Conservation (phyloP, 2,329 filamentous ascomycete species). For the Neonectria punicea region DNA sequence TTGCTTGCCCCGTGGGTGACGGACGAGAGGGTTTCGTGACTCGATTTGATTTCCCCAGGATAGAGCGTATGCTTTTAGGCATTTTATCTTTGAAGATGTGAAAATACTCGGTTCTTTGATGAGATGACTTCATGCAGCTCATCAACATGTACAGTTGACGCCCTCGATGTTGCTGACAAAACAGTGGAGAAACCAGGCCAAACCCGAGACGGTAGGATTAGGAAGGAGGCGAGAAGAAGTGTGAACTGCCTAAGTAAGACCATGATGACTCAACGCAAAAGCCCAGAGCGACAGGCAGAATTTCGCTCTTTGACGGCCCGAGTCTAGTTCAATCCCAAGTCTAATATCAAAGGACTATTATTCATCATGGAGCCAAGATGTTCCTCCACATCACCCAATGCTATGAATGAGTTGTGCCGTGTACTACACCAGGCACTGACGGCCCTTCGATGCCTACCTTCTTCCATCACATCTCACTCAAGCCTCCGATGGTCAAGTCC, state of each 20-base stretch:
- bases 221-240: not conserved
- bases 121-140: not conserved
- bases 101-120: not conserved
- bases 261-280: not conserved
- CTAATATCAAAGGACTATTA: too few relatives aligned
- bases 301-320: not conserved
- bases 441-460: not conserved
- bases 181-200: constrained; percentile 18
- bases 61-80: constrained; percentile 50
- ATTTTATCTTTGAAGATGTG: constrained; percentile 33
- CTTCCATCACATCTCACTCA: not conserved
- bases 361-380: too few relatives aligned
- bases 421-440: not conserved
- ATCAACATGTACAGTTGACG: not conserved
- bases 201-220: not conserved
- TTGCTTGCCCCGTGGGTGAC: constrained; percentile 22
- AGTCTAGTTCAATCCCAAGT: too few relatives aligned
- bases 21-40: constrained; percentile 47
- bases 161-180: constrained; percentile 32
- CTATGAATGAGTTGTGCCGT: not conserved
- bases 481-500: not conserved
- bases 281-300: not conserved
- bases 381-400: too few relatives aligned
- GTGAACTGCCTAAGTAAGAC: not conserved
- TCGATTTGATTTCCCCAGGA: constrained; percentile 51